These are phyloP conservation scores for Kewa caespitosa DNA, from an alignment of 179 eudicot species.

Conservation along the genomic window DNA sequence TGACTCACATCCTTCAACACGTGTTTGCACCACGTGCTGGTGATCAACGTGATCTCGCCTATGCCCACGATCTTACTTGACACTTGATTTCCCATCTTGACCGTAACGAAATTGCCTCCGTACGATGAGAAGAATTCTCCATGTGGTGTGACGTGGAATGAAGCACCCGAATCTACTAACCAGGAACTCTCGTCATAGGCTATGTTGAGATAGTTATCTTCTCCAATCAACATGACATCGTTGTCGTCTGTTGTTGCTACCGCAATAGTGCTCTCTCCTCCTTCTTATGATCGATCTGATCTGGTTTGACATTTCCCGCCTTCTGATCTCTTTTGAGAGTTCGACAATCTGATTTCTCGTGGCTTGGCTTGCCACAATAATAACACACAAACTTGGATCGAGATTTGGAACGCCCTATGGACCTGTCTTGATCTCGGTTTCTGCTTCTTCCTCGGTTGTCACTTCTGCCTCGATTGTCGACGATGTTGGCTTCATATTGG, in stretches of 20 bases:
- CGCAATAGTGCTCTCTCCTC: background rate
- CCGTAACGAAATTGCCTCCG: background rate
- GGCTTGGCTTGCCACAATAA: background rate
- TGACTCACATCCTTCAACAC: background rate
- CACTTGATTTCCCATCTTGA: background rate
- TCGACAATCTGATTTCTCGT: background rate
- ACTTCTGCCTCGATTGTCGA: no score
- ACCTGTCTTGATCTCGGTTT: background rate
- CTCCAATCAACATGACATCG: background rate
- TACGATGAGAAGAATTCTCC: background rate
- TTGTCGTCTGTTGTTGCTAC: background rate
- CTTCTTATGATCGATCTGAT: background rate
- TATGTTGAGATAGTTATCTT: background rate
- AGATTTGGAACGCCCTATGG: background rate
- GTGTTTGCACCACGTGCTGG: background rate
- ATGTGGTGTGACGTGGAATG: background rate
- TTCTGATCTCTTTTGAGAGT: background rate
- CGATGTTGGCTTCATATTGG: no score
- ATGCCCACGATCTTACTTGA: background rate
- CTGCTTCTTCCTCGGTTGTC: background rate
- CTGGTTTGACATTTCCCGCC: background rate
- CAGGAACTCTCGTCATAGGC: background rate
- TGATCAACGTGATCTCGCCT: background rate
- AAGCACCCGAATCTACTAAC: background rate
- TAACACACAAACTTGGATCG: background rate